Evolutionary conservation across 1,284 basidiomycete species (phyloP).

Genomic region (Trichosporon faecale): DNA sequence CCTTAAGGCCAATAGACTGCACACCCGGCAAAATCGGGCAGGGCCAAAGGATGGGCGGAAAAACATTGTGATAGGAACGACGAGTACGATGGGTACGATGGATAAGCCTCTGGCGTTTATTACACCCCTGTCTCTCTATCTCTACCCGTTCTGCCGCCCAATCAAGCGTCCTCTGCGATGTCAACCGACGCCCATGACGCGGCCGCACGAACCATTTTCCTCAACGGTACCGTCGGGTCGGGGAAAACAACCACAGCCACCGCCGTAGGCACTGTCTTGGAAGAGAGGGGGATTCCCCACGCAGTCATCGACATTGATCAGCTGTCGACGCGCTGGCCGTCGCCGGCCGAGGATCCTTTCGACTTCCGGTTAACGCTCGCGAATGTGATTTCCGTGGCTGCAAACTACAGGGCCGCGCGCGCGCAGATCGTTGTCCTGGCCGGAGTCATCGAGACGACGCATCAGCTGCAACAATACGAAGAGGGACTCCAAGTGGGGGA

Average conservation of each 20-base stretch:
- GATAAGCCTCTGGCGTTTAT: not conserved
- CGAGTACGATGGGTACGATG: not conserved
- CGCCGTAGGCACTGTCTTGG: constrained; percentile 8
- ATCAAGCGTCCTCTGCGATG: not conserved
- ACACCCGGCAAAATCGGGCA: not conserved
- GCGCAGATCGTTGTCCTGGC: constrained; percentile 8
- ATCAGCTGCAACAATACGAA: not conserved
- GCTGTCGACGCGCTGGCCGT: not conserved
- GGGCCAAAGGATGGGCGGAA: not conserved
- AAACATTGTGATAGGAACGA: not conserved
- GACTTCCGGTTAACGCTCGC: not conserved
- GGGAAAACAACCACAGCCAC: constrained; percentile 12
- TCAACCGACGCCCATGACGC: not conserved
- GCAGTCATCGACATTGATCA: constrained; percentile 12
- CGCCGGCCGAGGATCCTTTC: not conserved
- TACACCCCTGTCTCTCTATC: not conserved
- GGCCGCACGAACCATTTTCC: constrained; percentile 1
- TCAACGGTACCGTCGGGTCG: constrained; percentile 11
- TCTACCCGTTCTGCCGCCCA: not conserved
- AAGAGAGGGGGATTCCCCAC: not conserved
- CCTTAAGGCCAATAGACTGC: constrained; percentile 4
- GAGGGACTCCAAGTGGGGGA: not conserved
- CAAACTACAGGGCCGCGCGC: constrained; percentile 9
- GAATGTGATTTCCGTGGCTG: not conserved
- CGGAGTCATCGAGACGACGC: not conserved